Evolutionary conservation across 2,329 filamentous ascomycete species (phyloP).

Genomic region (Pseudocercospora fijiensis): DNA sequence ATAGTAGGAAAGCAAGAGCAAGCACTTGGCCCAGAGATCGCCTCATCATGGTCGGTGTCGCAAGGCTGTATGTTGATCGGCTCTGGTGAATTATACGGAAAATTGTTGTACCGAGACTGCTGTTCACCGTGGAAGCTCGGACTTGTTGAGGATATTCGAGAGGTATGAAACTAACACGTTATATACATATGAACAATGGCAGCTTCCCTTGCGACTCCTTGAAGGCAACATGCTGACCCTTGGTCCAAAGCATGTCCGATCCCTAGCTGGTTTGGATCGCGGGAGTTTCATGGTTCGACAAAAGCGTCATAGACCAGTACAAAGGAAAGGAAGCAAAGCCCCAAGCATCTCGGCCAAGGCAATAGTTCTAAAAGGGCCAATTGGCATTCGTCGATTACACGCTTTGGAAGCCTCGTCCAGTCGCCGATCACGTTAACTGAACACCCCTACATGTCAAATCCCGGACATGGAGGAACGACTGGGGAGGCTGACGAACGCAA

Average conservation of each 20-base stretch:
- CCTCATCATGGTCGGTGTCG: background rate
- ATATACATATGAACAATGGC: background rate
- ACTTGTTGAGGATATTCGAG: background rate
- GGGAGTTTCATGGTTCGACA: background rate
- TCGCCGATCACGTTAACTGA: background rate
- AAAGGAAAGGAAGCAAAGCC: background rate
- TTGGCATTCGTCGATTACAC: background rate
- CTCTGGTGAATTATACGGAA: background rate
- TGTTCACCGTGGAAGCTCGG: background rate
- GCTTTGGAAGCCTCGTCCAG: background rate
- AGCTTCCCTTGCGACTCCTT: background rate
- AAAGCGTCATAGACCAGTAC: background rate
- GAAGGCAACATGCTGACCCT: background rate
- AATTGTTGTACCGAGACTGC: background rate
- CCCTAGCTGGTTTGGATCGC: background rate
- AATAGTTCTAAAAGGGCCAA: too few species aligned
- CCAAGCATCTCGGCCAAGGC: background rate
- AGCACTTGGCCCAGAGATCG: background rate
- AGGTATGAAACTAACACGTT: background rate
- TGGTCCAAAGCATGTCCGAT: conserved; percentile 1
- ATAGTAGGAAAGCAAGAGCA: conserved; percentile 1
- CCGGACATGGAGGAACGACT: conserved; percentile 2
- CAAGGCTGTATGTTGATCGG: background rate
- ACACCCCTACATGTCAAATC: background rate
- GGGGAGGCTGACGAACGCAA: background rate